phyloP scores from a whole-genome alignment of 306 rosid species.

The Glycine tomentella region DNA sequence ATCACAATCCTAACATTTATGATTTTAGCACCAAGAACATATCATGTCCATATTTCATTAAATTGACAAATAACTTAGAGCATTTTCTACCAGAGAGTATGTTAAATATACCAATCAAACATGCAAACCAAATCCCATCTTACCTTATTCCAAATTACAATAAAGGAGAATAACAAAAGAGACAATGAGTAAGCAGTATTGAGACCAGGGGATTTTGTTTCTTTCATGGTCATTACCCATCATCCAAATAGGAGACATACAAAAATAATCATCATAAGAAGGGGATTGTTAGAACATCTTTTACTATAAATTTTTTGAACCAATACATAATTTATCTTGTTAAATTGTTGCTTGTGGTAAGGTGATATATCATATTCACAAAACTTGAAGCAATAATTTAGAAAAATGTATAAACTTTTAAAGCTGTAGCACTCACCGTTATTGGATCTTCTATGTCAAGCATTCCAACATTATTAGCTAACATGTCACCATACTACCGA shows the following conservation, averaged over 20 bases:
- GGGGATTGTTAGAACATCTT: slow-evolving; percentile 14
- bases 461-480: slow-evolving; percentile 85
- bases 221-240: slow-evolving; percentile 12
- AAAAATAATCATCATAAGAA: slow-evolving; percentile 34
- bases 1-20: slow-evolving; percentile 27
- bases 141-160: no score
- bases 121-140: background rate
- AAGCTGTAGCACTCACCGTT: slow-evolving; percentile 65
- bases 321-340: slow-evolving; percentile 28
- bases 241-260: slow-evolving; percentile 10
- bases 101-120: slow-evolving; percentile 11
- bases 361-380: slow-evolving; percentile 35
- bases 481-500: slow-evolving; percentile 93
- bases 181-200: slow-evolving; percentile 4
- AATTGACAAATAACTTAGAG: slow-evolving; percentile 17
- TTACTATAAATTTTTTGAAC: slow-evolving; percentile 9
- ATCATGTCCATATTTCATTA: slow-evolving; percentile 32
- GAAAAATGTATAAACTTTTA: slow-evolving; percentile 28
- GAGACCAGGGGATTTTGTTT: slow-evolving; percentile 35
- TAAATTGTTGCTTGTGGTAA: slow-evolving; percentile 26
- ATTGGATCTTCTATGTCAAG: slow-evolving; percentile 88
- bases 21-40: slow-evolving; percentile 32
- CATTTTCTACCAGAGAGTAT: background rate
- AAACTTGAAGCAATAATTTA: slow-evolving; percentile 45
- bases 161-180: background rate